Percentiles rank a stretch among this genome's conserved stretches.
Conservation (phyloP, 768 basidiomycete genomes). For the Pleurotus pulmonarius region DNA sequence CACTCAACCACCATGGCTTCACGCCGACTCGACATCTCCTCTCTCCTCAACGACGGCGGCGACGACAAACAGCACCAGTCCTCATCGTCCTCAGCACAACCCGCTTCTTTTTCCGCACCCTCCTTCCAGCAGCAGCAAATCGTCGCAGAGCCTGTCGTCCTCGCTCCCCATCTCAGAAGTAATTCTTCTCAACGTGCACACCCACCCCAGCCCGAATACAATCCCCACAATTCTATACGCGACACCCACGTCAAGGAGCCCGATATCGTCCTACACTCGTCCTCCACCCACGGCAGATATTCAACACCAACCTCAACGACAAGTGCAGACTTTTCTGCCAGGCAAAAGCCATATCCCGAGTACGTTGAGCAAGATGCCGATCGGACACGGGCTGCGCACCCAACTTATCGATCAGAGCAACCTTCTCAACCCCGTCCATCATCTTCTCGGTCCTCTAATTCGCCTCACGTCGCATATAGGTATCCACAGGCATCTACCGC, state of each 20-base stretch:
- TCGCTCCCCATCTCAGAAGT: constrained; percentile 26
- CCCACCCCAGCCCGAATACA: neutral
- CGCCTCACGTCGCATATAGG: constrained; percentile 18
- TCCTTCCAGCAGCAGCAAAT: constrained; percentile 8
- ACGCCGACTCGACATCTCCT: constrained; percentile 72
- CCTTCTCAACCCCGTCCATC: constrained; percentile 10
- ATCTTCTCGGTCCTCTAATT: constrained; percentile 6
- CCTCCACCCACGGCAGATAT: neutral
- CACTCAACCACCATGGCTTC: constrained; percentile 47
- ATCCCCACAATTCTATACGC: neutral
- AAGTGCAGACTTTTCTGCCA: neutral
- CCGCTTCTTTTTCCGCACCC: constrained; percentile 17
- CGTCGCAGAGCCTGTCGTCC: constrained; percentile 24
- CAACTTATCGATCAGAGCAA: neutral
- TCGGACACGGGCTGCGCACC: neutral
- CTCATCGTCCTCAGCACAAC: constrained; percentile 17
- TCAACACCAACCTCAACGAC: constrained; percentile 1
- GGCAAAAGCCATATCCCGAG: neutral
- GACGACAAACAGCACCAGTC: constrained; percentile 14
- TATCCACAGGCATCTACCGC: constrained; percentile 6
- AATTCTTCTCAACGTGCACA: constrained; percentile 3
- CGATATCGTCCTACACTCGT: neutral
- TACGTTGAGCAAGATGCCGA: neutral
- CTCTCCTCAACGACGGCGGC: constrained; percentile 59
- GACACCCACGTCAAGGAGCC: neutral